Base-by-base conservation (phyloP, 31 red algal species). In the Endocladia muricata region DNA sequence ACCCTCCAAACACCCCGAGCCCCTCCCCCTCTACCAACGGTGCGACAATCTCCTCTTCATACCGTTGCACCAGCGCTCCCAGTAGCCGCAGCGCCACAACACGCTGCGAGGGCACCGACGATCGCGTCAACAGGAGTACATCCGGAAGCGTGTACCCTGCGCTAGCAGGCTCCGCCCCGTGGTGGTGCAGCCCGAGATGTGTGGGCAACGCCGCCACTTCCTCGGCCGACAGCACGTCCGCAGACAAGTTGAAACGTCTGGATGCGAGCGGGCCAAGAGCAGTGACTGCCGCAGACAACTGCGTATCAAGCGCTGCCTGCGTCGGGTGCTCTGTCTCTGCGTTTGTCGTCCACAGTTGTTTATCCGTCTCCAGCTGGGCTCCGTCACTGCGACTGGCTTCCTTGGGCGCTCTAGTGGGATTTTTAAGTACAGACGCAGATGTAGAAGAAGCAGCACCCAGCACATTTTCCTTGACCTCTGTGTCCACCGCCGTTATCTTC, bases 131-230 rank as follows among this genome's bases (percentile, higher is more conserved):
- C 13, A 79, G 37, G 19, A 92, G 58, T 29, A 92, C 21, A 55
- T 92, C 89, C 9, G 80, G 42, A n/a, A 92, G 76, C 17, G 89
- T 81, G 60, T 92, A 92, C 15, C 89, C 89, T 31, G 81, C 89
- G 55, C 57, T 77, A 22, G 48, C 81, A 8, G 89, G 89, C 38
- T 65, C 63, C 1, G 81, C 55, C 28, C 89, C 89, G 52, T 92
- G 89, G 59, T 92, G 89, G 68, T 92, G 89, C 21, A 92, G 56
- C 31, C 79, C 89, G 34, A 74, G 55, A 35, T 85, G 75, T 13
- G 68, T 74, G 3, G 89, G 89, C 30, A 85, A 56, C n/a, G 65
- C 32, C 3, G 48, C 9, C 7, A 81, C 55, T 49, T 84, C 42
- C 6, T 84, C 75, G 11, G 72, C 39, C 21, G 81, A 74, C 29